Conservation (phyloP, 1,284 basidiomycete genomes). For the Leccinum variabile region DNA sequence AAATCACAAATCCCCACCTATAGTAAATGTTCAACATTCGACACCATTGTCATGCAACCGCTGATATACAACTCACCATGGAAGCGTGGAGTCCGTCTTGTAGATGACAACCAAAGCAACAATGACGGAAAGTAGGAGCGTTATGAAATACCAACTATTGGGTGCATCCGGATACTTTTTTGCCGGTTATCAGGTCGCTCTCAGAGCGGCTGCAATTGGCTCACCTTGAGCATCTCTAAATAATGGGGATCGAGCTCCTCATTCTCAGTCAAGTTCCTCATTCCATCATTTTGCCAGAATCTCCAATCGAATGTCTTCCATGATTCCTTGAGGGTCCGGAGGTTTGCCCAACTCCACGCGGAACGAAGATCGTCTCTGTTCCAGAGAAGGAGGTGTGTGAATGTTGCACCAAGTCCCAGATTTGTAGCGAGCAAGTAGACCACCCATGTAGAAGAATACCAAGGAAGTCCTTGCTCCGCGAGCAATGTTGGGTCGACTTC, state of each 20-base stretch:
- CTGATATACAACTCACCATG: conserved; percentile 42
- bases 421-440: conserved; percentile 32
- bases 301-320: conserved; percentile 40
- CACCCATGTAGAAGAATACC: conserved; percentile 41
- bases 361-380: conserved; percentile 43
- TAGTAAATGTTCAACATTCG: not conserved
- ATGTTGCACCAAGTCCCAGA: conserved; percentile 46
- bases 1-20: conserved; percentile 40
- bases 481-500: conserved; percentile 46
- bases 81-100: conserved; percentile 49
- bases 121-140: conserved; percentile 39
- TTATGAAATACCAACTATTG: conserved; percentile 47
- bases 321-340: conserved; percentile 11
- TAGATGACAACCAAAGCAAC: conserved; percentile 49
- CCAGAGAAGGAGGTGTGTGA: conserved; percentile 54
- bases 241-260: conserved; percentile 49
- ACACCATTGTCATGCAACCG: not conserved
- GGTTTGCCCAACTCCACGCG: conserved; percentile 47
- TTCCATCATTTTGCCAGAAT: conserved; percentile 47
- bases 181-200: not conserved
- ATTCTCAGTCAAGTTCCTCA: conserved; percentile 34
- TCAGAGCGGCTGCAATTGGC: not conserved
- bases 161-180: conserved; percentile 47
- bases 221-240: conserved; percentile 49
- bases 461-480: conserved; percentile 43